phyloP scores from a whole-genome alignment of 768 basidiomycete genomes.

The Russula ochroleuca region DNA sequence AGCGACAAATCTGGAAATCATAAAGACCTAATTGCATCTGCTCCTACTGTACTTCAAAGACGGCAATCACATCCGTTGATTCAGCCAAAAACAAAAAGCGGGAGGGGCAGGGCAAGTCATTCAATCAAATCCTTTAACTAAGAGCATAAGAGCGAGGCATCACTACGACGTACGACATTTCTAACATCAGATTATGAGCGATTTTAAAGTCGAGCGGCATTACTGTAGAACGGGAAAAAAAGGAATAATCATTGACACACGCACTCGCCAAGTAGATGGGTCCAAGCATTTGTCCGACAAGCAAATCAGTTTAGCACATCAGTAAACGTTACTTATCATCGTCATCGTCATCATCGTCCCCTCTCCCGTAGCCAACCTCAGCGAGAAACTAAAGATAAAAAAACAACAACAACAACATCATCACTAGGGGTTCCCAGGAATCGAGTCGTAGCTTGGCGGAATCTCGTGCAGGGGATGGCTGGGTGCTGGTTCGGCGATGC shows the following conservation, averaged over 20 bases:
- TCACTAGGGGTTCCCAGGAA: not conserved
- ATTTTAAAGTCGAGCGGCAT: not conserved
- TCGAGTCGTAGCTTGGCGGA: constrained; percentile 14
- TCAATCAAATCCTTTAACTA: not conserved
- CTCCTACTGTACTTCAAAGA: too few relatives aligned
- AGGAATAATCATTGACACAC: not conserved
- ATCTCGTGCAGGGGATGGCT: constrained; percentile 29
- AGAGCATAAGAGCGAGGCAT: not conserved
- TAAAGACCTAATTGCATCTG: too few relatives aligned
- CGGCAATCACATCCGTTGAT: too few relatives aligned
- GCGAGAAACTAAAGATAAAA: not conserved
- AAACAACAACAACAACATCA: not conserved
- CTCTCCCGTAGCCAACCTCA: not conserved
- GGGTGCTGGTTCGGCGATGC: constrained; percentile 7
- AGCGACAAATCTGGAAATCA: too few relatives aligned
- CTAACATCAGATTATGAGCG: not conserved
- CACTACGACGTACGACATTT: not conserved
- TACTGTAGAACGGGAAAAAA: not conserved
- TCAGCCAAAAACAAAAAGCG: too few relatives aligned
- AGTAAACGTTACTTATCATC: not conserved
- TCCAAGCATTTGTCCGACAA: not conserved
- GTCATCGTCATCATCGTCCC: not conserved
- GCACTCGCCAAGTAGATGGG: not conserved
- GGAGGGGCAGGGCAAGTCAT: too few relatives aligned
- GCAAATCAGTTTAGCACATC: not conserved